Conservation (phyloP, 768 basidiomycete species). For the Rubroboletus pulcherrimus region DNA sequence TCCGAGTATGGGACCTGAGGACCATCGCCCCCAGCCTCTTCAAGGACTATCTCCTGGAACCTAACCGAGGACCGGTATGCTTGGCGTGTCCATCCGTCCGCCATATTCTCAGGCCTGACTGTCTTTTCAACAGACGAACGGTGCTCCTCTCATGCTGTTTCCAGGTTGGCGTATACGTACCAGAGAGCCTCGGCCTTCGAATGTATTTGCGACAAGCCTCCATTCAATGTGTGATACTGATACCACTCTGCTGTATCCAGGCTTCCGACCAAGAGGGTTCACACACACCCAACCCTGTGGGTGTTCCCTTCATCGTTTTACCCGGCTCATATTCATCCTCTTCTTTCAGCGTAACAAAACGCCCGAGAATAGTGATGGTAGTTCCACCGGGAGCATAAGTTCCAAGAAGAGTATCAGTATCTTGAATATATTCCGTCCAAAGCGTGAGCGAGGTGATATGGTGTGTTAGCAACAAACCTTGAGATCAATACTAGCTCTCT, state of each 20-base stretch:
- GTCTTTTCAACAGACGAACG: background rate
- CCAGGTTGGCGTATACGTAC: background rate
- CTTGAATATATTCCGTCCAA: background rate
- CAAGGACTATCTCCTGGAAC: slow-evolving; percentile 6
- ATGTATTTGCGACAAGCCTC: background rate
- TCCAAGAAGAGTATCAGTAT: background rate
- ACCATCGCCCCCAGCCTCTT: slow-evolving; percentile 12
- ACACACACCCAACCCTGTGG: background rate
- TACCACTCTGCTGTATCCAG: background rate
- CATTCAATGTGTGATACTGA: background rate
- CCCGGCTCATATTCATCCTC: background rate
- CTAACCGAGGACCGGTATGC: slow-evolving; percentile 14
- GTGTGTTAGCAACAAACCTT: slow-evolving; percentile 1
- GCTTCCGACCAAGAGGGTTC: background rate
- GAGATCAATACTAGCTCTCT: background rate
- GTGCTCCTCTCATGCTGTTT: background rate
- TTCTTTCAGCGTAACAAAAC: background rate
- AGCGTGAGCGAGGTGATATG: background rate
- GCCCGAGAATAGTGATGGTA: background rate
- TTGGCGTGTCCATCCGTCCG: background rate
- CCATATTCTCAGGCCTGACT: background rate
- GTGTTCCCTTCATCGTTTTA: background rate
- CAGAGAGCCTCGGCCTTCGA: background rate
- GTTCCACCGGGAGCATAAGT: background rate
- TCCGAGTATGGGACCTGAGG: slow-evolving; percentile 18